These are phyloP conservation scores for Pistacia atlantica DNA, from an alignment of 345 rosid species.

Conservation along the genomic window DNA sequence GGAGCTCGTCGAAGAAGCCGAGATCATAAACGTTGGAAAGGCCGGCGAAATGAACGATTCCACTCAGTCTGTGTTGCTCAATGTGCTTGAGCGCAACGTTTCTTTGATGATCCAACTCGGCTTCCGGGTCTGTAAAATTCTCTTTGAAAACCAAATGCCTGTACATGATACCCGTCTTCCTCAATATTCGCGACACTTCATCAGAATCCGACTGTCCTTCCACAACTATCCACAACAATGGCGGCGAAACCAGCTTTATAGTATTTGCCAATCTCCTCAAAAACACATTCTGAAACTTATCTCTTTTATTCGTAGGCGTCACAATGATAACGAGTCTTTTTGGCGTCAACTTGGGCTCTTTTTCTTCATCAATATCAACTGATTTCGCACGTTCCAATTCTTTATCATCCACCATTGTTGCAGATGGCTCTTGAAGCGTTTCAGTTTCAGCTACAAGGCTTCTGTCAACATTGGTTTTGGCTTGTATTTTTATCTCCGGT, in stretches of 20 bases:
- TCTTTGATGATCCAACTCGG: constrained; percentile 75
- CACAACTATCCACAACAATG: constrained; percentile 81
- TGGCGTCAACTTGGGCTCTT: constrained; percentile 23
- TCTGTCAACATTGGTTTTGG: constrained; percentile 22
- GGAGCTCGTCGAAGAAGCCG: constrained; percentile 73
- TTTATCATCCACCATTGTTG: constrained; percentile 10
- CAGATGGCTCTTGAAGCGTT: constrained; percentile 25
- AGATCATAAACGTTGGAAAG: constrained; percentile 80
- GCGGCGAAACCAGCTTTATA: constrained; percentile 60
- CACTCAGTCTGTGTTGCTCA: constrained; percentile 72
- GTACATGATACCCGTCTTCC: constrained; percentile 84
- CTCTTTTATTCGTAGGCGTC: constrained; percentile 53
- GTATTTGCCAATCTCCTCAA: constrained; percentile 74
- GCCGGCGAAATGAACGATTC: constrained; percentile 82
- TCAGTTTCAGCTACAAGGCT: constrained; percentile 30
- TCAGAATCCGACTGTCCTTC: constrained; percentile 49
- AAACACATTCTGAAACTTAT: constrained; percentile 43
- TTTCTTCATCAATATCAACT: constrained; percentile 5
- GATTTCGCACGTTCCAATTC: constrained; percentile 22
- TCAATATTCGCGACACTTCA: constrained; percentile 46
- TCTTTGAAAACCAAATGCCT: constrained; percentile 72
- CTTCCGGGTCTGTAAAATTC: constrained; percentile 60
- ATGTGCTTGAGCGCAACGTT: constrained; percentile 80
- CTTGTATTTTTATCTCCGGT: constrained; percentile 2
- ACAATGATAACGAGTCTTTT: constrained; percentile 61